Percentiles rank a stretch among this genome's conserved stretches.
These are phyloP conservation scores for Chimonanthus salicifolius DNA, from an alignment of 164 flowering plant genomes.

Conservation along the genomic window DNA sequence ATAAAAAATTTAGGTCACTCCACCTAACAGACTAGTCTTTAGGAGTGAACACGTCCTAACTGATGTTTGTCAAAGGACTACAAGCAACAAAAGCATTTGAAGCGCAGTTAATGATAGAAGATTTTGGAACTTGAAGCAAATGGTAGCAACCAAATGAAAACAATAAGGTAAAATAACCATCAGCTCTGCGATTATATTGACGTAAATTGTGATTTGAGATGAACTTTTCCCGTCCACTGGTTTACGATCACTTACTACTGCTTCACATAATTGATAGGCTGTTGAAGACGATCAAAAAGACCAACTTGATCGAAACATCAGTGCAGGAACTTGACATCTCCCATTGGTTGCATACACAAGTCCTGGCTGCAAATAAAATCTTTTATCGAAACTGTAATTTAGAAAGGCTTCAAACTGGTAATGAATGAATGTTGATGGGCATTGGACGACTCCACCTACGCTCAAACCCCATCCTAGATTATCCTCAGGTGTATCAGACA, in stretches of 20 bases:
- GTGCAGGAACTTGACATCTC: conserved; percentile 36
- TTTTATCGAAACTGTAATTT: conserved; percentile 46
- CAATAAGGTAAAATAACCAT: background rate
- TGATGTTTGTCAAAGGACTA: too few relatives aligned
- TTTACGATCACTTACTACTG: background rate
- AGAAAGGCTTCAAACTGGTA: conserved; percentile 69
- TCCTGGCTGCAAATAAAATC: conserved; percentile 68
- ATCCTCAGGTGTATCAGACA: conserved; percentile 65
- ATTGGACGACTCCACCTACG: conserved; percentile 45
- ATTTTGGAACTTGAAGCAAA: background rate
- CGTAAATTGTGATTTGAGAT: background rate
- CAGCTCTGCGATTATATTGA: background rate
- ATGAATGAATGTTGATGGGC: conserved; percentile 33
- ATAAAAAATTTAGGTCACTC: too few relatives aligned
- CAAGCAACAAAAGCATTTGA: too few relatives aligned
- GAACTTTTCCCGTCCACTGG: background rate
- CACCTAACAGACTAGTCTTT: too few relatives aligned
- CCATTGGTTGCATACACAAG: conserved; percentile 53
- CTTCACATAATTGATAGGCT: too few relatives aligned
- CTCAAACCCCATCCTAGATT: conserved; percentile 78
- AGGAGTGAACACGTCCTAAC: too few relatives aligned
- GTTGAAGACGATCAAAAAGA: conserved; percentile 21
- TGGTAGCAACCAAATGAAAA: background rate
- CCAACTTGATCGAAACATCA: conserved; percentile 69
- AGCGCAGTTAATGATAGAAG: too few relatives aligned